Base-by-base conservation (phyloP, 306 rosid genomes). In the Lupinus albus region DNA sequence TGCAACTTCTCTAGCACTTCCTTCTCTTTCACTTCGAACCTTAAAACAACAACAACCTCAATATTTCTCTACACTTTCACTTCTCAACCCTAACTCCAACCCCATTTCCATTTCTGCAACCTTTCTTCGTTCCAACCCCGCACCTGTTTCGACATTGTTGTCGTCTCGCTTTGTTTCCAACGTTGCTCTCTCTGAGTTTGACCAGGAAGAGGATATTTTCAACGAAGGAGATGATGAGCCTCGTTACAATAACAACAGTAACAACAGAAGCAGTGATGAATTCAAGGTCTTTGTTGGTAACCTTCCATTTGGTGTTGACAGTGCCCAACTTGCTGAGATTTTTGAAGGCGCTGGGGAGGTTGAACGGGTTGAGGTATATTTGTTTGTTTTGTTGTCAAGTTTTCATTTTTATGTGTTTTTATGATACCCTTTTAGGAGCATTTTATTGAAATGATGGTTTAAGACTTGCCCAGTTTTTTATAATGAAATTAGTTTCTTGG, bases 301-400 rank as follows among this genome's bases (percentile, higher is more conserved):
- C 73, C 91, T 90, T 65, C 96, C 99, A 16, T 94, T 94, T 76
- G 80, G 7, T 2, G 84, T 72, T 2, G 99, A 90, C 78, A 93
- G 99, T 60, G 88, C 94, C 4, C 85, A 90, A 73, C 91, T 94
- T 16, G 97, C 97, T n/a, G 88, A 82, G 1, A 59, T 94, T 28
- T 94, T 94, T 36, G 89, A 78, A 45, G 71, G 70, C 33, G 85
- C 92, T 21, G 99, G 96, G n/a, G 76, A 68, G 71, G 99, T 94
- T 4, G 84, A 90, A 71, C 77, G 80, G 78, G 95, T 85, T n/a
- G 99, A 94, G 99, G 99, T 94, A 80, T 11, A 80, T 11, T 5
- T n/a, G 12, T 11, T 8, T 59, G 11, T 35, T 62, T 28, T 0
- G 53, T 67, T 61, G 5, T 1, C 8, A 55, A 25, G 52, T 75